Evolutionary conservation across 2,329 filamentous ascomycete genomes (phyloP), one percentile per base, ranked within the genome.

Genomic region (Hymenoscyphus occultus): DNA sequence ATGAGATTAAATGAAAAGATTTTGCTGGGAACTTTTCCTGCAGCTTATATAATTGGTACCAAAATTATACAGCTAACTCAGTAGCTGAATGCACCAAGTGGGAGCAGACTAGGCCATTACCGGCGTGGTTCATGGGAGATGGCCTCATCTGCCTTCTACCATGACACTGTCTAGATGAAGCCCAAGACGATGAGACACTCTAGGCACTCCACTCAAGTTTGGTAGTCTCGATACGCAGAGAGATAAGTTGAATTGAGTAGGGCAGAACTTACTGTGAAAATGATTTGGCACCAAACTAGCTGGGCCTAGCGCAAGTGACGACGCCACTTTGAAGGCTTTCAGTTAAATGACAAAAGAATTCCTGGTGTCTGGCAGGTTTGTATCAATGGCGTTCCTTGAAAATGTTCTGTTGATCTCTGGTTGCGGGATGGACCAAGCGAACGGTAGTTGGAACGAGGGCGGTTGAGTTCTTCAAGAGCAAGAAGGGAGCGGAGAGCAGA

Each of bases 211-310:
- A 35, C 35, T 35, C 35, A 35, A 35, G 35, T 6, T 35, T 10
- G 35, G 35, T 35, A 35, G 35, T 35, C 9, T 35, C 1, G 35
- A 35, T 10, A 35, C 5, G 35, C 35, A 35, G 35, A 35, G 35
- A 7, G 35, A 35, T 35, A 35, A 7, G 35, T 35, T 35, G 35
- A 35, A 35, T 35, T 10, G 9, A 35, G 35, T 35, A 35, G 35
- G 9, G 9, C n/a, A 51, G n/a, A 51, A 51, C 45, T 2, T 51
- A 51, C 45, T 51, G n/a, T 51, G 19, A 51, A 51, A 51, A 28
- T 28, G 45, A 51, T 51, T 51, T 51, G 45, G 45, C 45, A 51
- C 45, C 45, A 51, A 51, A 22, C 45, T 51, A 51, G 45, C 45
- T 51, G 45, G 45, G 45, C 45, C 45, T 51, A 51, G 19, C 9